Conservation (phyloP, 2,329 filamentous ascomycete species). For the Colletotrichum lini region DNA sequence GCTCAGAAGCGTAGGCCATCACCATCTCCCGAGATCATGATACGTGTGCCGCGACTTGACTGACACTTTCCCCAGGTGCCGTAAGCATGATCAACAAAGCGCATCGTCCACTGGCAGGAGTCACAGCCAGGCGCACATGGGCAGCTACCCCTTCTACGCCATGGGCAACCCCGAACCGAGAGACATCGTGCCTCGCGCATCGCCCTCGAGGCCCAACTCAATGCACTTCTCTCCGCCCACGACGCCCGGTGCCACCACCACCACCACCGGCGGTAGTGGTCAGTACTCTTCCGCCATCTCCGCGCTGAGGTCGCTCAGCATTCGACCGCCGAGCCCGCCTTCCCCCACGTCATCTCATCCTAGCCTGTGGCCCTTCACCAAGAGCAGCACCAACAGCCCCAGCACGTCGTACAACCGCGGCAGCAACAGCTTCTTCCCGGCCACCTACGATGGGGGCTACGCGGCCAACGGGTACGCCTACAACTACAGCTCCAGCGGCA, state of each 20-base stretch:
- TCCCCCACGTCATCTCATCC: constrained; percentile 63
- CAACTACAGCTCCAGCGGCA: constrained; percentile 55
- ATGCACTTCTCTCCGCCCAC: constrained; percentile 68
- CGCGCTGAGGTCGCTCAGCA: constrained; percentile 68
- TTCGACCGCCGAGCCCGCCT: constrained; percentile 69
- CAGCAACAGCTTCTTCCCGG: constrained; percentile 61
- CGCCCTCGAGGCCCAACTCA: constrained; percentile 72
- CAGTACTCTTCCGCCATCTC: constrained; percentile 68
- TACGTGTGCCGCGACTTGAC: constrained; percentile 1
- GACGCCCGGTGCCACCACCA: constrained; percentile 53
- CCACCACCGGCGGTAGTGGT: constrained; percentile 46
- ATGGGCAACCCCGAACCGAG: constrained; percentile 65
- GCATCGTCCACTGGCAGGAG: constrained; percentile 32
- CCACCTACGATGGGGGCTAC: constrained; percentile 66
- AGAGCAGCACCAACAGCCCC: constrained; percentile 66
- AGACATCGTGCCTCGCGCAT: constrained; percentile 75
- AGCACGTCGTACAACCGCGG: constrained; percentile 66
- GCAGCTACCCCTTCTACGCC: constrained; percentile 61
- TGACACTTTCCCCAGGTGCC: constrained; percentile 59
- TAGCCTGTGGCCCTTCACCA: constrained; percentile 68
- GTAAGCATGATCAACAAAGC: constrained; percentile 60
- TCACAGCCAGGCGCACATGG: constrained; percentile 28
- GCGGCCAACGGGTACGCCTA: constrained; percentile 56
- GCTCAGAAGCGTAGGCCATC: constrained; percentile 71
- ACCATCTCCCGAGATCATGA: constrained; percentile 48